Percentiles rank a stretch among this genome's conserved stretches.
phyloP scores from a whole-genome alignment of 495 filamentous ascomycete genomes.

The Cercophora newfieldiana region DNA sequence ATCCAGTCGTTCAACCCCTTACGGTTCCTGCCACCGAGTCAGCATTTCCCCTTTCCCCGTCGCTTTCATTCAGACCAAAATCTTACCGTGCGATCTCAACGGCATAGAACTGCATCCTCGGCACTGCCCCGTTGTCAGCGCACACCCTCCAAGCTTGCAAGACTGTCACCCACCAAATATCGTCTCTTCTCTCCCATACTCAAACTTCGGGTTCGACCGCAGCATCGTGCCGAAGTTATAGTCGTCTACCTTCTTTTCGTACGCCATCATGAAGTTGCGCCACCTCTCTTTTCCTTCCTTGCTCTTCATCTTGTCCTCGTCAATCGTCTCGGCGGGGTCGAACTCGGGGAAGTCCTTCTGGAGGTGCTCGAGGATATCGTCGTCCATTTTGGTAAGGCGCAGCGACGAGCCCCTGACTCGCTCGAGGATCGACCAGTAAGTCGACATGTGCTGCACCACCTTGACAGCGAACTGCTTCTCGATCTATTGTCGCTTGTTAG shows the following conservation, averaged over 20 bases:
- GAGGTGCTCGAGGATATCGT: slow-evolving; percentile 90
- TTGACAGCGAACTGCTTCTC: slow-evolving; percentile 99
- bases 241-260: slow-evolving; percentile 89
- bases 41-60: slow-evolving; percentile 78
- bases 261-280: slow-evolving; percentile 91
- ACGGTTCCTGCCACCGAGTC: slow-evolving; percentile 78
- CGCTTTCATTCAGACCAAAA: slow-evolving; percentile 18
- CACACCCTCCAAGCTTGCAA: neutral
- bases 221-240: slow-evolving; percentile 98
- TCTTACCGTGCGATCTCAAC: slow-evolving; percentile 83
- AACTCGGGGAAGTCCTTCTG: slow-evolving; percentile 88
- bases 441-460: slow-evolving; percentile 91
- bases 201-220: slow-evolving; percentile 70
- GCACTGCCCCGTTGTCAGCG: slow-evolving; percentile 47
- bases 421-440: slow-evolving; percentile 95
- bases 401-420: slow-evolving; percentile 80
- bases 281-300: slow-evolving; percentile 93
- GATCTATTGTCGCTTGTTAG: slow-evolving; percentile 58
- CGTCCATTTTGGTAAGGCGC: slow-evolving; percentile 87
- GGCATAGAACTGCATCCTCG: slow-evolving; percentile 98
- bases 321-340: slow-evolving; percentile 71
- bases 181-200: slow-evolving; percentile 86
- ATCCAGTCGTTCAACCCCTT: slow-evolving; percentile 95
- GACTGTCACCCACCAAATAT: slow-evolving; percentile 71
- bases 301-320: slow-evolving; percentile 97